phyloP scores from a whole-genome alignment of 139 green algal species.

The Yamagishiella unicocca region DNA sequence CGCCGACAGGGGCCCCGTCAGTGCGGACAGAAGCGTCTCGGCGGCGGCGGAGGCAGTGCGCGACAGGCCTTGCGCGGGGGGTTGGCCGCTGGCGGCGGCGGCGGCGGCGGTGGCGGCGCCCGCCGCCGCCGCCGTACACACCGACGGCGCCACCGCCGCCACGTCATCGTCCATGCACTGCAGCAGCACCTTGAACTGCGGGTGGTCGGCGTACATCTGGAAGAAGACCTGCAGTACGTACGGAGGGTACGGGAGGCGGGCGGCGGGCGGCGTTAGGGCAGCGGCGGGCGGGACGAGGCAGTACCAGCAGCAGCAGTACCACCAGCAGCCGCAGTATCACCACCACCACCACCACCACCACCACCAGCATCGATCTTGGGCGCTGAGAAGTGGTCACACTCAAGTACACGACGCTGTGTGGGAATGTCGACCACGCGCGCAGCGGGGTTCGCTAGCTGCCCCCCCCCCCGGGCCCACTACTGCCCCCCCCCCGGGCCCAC shows the following conservation, averaged over 20 bases:
- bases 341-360: no score
- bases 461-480: no score
- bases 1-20: constrained; percentile 14
- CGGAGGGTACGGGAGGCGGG: background rate
- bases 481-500: no score
- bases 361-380: no score
- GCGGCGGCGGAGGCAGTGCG: constrained; percentile 37
- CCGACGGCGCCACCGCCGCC: constrained; percentile 18
- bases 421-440: no score
- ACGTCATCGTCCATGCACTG: constrained; percentile 68
- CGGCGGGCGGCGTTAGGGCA: no score
- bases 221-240: constrained; percentile 32
- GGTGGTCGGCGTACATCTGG: constrained; percentile 74
- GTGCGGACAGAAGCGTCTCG: constrained; percentile 7
- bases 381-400: no score
- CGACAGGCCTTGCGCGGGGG: background rate
- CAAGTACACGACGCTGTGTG: no score
- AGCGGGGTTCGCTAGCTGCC: no score
- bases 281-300: no score
- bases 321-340: no score
- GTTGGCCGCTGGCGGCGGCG: background rate
- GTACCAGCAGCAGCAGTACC: no score
- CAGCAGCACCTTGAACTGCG: constrained; percentile 70
- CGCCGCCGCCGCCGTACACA: background rate
- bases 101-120: background rate